Evolutionary conservation across 2,329 filamentous ascomycete genomes (phyloP), one percentile per base, ranked within the genome.

Genomic region (Magnaporthales sp.): DNA sequence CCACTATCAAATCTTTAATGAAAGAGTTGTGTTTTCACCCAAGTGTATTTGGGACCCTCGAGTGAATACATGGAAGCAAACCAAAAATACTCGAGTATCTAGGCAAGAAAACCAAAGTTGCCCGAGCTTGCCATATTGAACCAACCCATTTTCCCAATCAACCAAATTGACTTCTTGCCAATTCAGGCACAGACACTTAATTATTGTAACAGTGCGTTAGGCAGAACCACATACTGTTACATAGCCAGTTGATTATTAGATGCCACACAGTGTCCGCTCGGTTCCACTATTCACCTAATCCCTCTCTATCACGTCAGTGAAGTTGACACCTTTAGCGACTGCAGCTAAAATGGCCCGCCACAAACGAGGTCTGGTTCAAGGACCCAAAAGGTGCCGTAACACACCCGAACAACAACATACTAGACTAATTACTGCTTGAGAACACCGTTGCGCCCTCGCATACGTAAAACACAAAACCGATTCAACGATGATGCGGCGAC

Each of bases 261-360:
- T 19, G 6, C 38, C 38, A 46, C 38, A 46, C 38, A 46, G 38
- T 46, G 38, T n/a, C 15, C 15, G 38, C n/a, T n/a, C n/a, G n/a
- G n/a, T n/a, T n/a, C n/a, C n/a, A n/a, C n/a, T 10, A n/a, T 29
- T 19, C 32, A n/a, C 15, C 9, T 9, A 3, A 1, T 1, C 26
- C 32, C 13, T 15, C 62, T 61, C 10, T 30, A 46, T 67, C 46
- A 67, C 58, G 65, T 51, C 46, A 67, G 62, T 46, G 38, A 46
- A 46, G 38, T 46, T 46, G 38, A 46, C 38, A 46, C 38, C 38
- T 46, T n/a, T 46, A 46, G 38, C 38, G 38, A 46, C 38, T 46
- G 38, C 38, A 46, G 38, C 38, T 46, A 46, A 46, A 46, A 7
- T 19, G 38, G 15, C n/a, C 38, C 15, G 4, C n/a, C 38, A 46